Evolutionary conservation across 2,329 filamentous ascomycete species (phyloP), one percentile per base, ranked within the genome.

Genomic region (Colletotrichum paranaense): DNA sequence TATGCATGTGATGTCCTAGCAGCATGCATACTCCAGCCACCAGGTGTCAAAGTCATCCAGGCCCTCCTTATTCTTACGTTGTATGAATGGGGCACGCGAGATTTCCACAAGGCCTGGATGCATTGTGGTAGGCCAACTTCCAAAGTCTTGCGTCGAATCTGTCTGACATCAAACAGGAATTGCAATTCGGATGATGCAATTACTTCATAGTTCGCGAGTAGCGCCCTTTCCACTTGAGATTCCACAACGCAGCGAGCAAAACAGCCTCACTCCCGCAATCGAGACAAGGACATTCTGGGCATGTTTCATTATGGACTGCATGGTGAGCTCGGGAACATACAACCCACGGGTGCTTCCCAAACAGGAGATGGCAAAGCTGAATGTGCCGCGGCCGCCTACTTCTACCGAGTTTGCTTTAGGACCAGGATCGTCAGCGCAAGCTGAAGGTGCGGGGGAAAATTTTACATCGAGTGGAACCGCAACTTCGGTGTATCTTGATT

Each of bases 271-370:
- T 4, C 75, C 77, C 0, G 79, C 81, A 0, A 80, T 82, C 4
- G 80, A 84, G 49, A 83, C 82, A 2, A 76, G 84, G 1, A 85
- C 84, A 0, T 85, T 84, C 56, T 86, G 85, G 85, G 81, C 81
- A 0, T 86, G 85, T 73, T 86, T 85, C 66, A 81, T 87, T 35
- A 82, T 86, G 79, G 84, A 86, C 69, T 82, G 84, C 11, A 82
- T 85, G 63, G 80, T 86, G 49, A 83, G 83, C 49, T 85, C 83
- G 1, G 84, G 84, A 0, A 84, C 81, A 0, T 83, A 83, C 28
- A 82, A 82, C 8, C 81, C 82, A 0, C 81, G 80, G 4, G 82
- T 83, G 78, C 77, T 84, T 0, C 80, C 81, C 4, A 79, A 83
- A 74, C 76, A 77, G 0, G 80, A 82, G 12, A 82, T 83, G 80